Evolutionary conservation across 139 green algal species (phyloP), one percentile per base, ranked within the genome.

Genomic region (Yamagishiella unicocca): DNA sequence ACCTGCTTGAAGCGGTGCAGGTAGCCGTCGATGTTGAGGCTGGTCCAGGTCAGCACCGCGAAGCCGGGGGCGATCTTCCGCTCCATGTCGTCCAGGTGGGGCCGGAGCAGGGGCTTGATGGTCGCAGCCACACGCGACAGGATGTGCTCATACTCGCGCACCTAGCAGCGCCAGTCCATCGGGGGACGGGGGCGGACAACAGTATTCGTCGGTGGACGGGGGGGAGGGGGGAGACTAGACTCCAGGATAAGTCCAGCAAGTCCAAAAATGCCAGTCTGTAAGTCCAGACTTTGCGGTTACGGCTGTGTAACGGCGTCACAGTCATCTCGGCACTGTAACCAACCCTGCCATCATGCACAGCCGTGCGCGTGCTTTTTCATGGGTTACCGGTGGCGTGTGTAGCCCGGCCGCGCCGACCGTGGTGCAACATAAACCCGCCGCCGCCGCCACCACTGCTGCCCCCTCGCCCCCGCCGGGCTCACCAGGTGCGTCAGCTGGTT

Each of bases 21-120:
- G 92, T 97, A 99, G 82, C 96, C 96, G 75, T 98, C 97, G 66
- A 99, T 97, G 92, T 98, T 98, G 92, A 98, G 96, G 75, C 89
- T 95, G 7, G 95, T 96, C 97, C 97, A 99, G 29, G 92, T 96
- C 8, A 99, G 90, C 40, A 96, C 89, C 53, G 92, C 93, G 77
- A 97, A 94, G 55, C 97, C 97, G 12, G 96, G 96, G 79, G 93
- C 89, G 35, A 98, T 93, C 93, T 97, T 97, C 50, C 92, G 89
- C 88, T 97, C 95, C 89, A 99, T 92, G 90, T 98, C 95, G 31
- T 96, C 95, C 64, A 98, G 85, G 91, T 98, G 96, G 9, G 95
- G 95, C 73, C 90, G 89, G 91, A 99, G 90, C 89, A 99, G 93
- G 21, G 94, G 94, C 76, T 95, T 94, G 74, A 95, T 94, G 35